These are phyloP conservation scores for Cladorrhinum samala DNA, from an alignment of 495 filamentous ascomycete genomes.

Conservation along the genomic window DNA sequence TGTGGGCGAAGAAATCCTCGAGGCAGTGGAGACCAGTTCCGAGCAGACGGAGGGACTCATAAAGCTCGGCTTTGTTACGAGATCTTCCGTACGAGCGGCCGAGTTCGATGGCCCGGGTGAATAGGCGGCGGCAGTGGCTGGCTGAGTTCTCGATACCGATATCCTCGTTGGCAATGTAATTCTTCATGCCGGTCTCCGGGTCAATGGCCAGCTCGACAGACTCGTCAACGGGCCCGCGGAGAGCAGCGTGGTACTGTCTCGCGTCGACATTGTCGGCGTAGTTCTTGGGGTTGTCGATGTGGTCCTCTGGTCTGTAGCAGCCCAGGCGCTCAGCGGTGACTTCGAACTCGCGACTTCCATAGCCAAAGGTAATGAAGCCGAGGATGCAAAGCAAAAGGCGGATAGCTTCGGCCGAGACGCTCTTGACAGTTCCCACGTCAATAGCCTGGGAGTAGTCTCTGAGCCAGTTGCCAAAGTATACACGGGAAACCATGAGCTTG, in stretches of 20 bases:
- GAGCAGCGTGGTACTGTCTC: slow-evolving; percentile 66
- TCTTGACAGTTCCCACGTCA: slow-evolving; percentile 83
- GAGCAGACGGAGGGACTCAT: slow-evolving; percentile 77
- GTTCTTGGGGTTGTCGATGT: slow-evolving; percentile 73
- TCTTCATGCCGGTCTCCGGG: slow-evolving; percentile 74
- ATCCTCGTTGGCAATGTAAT: slow-evolving; percentile 81
- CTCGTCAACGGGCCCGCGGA: slow-evolving; percentile 79
- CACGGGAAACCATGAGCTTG: slow-evolving; percentile 79
- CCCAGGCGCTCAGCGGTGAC: slow-evolving; percentile 81
- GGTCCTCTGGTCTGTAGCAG: slow-evolving; percentile 82
- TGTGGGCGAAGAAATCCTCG: slow-evolving; percentile 88
- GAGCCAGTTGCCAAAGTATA: slow-evolving; percentile 89
- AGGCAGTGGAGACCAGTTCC: slow-evolving; percentile 85
- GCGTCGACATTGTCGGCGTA: slow-evolving; percentile 86
- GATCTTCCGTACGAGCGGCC: slow-evolving; percentile 61
- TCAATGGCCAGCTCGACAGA: slow-evolving; percentile 71
- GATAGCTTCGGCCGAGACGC: slow-evolving; percentile 82
- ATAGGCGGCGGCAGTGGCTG: slow-evolving; percentile 62
- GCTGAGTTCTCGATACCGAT: slow-evolving; percentile 70
- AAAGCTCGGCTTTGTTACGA: slow-evolving; percentile 62
- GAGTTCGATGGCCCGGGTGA: slow-evolving; percentile 64
- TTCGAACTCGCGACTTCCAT: slow-evolving; percentile 86
- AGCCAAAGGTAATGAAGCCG: slow-evolving; percentile 61
- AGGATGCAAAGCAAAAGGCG: slow-evolving; percentile 67
- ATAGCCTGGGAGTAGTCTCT: slow-evolving; percentile 77